Evolutionary conservation across 768 basidiomycete genomes (phyloP).

Genomic region (Collybia mongolica): DNA sequence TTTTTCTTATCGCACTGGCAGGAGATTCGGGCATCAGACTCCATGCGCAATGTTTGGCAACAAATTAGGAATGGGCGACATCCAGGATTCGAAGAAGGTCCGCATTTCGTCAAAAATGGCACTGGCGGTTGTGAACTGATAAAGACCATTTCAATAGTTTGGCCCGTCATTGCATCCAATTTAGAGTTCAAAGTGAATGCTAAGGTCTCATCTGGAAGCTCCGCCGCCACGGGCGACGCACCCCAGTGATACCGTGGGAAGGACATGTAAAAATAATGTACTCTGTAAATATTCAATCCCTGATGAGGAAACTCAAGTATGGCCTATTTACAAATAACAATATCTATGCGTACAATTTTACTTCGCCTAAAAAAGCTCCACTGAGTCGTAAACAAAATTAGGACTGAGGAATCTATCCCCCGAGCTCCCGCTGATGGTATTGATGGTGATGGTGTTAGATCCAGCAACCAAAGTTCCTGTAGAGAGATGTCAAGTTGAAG

Average conservation of each 20-base stretch:
- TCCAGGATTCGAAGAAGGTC: conserved; percentile 87
- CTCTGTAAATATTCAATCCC: background rate
- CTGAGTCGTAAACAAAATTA: conserved; percentile 43
- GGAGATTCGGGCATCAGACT: conserved; percentile 78
- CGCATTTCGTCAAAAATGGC: background rate
- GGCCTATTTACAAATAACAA: no score
- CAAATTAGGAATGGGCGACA: conserved; percentile 83
- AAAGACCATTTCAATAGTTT: conserved; percentile 41
- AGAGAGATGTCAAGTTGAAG: background rate
- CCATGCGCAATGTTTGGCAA: conserved; percentile 82
- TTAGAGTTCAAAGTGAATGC: conserved; percentile 53
- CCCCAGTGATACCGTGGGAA: background rate
- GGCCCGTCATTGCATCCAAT: conserved; percentile 64
- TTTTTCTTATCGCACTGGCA: conserved; percentile 83
- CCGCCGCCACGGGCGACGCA: conserved; percentile 15
- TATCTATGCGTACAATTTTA: background rate
- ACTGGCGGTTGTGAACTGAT: background rate
- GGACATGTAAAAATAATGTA: background rate
- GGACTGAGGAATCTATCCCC: conserved; percentile 44
- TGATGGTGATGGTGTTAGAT: conserved; percentile 41
- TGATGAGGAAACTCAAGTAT: no score
- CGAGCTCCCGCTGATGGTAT: conserved; percentile 41
- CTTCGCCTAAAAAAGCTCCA: conserved; percentile 32
- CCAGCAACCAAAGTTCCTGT: conserved; percentile 34
- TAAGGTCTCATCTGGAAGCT: conserved; percentile 10